phyloP scores from a whole-genome alignment of 192 early-diverging fungal genomes.

The Podila verticillata region DNA sequence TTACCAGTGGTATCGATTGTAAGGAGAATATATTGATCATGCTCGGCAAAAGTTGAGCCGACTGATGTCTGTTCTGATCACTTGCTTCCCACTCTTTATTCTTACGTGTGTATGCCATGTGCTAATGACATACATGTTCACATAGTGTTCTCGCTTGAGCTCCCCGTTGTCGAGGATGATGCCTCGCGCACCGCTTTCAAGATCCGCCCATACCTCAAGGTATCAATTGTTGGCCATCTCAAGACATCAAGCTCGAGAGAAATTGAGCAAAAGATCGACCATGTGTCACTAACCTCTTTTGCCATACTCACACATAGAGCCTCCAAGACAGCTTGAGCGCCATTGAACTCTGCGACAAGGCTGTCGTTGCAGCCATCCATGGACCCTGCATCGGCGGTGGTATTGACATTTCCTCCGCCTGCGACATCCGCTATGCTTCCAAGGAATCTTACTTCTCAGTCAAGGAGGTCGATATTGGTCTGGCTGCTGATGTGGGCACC shows the following conservation, averaged over 20 bases:
- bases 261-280: too few species aligned
- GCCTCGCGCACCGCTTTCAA: conserved; percentile 49
- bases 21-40: conserved; percentile 29
- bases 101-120: not conserved
- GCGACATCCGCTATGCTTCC: conserved; percentile 88
- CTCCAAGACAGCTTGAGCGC: conserved; percentile 78
- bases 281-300: too few species aligned
- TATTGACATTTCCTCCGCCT: conserved; percentile 90
- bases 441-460: conserved; percentile 85
- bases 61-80: conserved; percentile 1
- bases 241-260: too few species aligned
- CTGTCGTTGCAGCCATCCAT: conserved; percentile 91
- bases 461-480: conserved; percentile 93
- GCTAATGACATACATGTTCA: not conserved
- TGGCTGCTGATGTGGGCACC: conserved; percentile 93
- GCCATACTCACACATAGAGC: conserved; percentile 11
- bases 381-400: conserved; percentile 87
- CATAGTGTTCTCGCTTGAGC: conserved; percentile 41
- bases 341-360: conserved; percentile 86
- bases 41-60: not conserved
- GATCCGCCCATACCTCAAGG: conserved; percentile 50
- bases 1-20: conserved; percentile 94
- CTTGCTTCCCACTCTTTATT: not conserved
- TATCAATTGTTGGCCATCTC: conserved; percentile 1
- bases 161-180: conserved; percentile 41